Evolutionary conservation across 352 stramenopile species (phyloP).

Genomic region (Phytopythium litorale): DNA sequence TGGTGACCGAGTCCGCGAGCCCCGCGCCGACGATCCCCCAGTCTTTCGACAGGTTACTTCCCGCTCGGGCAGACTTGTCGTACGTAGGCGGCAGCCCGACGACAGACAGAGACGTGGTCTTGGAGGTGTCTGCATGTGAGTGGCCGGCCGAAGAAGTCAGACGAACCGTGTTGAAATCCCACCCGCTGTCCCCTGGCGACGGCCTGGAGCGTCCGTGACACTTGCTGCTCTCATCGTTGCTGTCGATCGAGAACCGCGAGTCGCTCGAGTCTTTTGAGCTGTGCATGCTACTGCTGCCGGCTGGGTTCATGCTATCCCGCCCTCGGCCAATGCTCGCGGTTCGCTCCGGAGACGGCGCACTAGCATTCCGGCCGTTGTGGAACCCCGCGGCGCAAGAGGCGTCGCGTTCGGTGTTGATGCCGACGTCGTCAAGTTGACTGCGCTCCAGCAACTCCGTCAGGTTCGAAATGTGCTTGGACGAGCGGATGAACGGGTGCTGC

Average conservation of each 20-base stretch:
- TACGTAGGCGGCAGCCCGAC: not conserved
- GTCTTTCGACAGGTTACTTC: slow-evolving; percentile 4
- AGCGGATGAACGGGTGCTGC: slow-evolving; percentile 79
- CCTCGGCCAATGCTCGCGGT: not conserved
- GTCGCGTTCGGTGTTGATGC: slow-evolving; percentile 10
- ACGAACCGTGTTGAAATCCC: slow-evolving; percentile 77
- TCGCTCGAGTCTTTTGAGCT: not conserved
- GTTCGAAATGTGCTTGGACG: slow-evolving; percentile 64
- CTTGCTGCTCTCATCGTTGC: slow-evolving; percentile 21
- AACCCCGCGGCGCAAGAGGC: slow-evolving; percentile 7
- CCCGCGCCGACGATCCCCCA: not conserved
- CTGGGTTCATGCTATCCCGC: not conserved
- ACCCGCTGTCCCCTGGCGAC: slow-evolving; percentile 49
- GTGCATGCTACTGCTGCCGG: not conserved
- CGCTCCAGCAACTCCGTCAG: slow-evolving; percentile 66
- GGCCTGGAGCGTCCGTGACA: slow-evolving; percentile 32
- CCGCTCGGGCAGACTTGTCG: not conserved
- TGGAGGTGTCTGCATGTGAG: slow-evolving; percentile 1
- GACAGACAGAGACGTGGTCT: not conserved
- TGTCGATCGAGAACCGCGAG: not conserved
- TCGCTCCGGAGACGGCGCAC: not conserved
- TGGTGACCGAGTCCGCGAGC: slow-evolving; percentile 5
- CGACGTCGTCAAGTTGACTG: slow-evolving; percentile 21
- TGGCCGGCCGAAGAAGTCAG: slow-evolving; percentile 27
- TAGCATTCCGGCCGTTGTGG: not conserved